A percentile compares a stretch with the other conserved stretches of the same genome.
phyloP scores from a whole-genome alignment of 192 early-diverging fungal species.

The Coemansia javaensis region DNA sequence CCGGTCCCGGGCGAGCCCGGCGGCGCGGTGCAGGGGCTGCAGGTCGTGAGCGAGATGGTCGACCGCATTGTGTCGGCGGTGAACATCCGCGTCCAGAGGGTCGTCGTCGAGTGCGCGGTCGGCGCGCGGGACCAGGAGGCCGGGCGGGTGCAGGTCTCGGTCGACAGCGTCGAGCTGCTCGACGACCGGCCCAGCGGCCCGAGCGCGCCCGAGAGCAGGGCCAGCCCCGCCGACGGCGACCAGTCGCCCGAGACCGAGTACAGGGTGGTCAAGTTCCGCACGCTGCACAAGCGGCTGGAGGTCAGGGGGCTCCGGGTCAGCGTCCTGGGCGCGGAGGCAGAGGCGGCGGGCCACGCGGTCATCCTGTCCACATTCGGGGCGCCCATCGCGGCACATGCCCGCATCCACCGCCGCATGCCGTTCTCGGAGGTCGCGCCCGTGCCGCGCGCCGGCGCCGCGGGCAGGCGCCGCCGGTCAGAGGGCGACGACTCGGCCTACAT shows the following conservation, averaged over 20 bases:
- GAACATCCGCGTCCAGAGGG: constrained; percentile 58
- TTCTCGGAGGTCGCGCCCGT: constrained; percentile 48
- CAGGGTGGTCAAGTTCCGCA: constrained; percentile 40
- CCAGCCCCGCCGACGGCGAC: constrained; percentile 12
- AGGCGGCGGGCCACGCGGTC: neutral
- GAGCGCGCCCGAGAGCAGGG: too few species aligned
- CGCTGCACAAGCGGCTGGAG: constrained; percentile 35
- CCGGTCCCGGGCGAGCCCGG: constrained; percentile 36
- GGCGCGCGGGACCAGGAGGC: constrained; percentile 19
- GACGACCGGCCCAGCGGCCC: constrained; percentile 28
- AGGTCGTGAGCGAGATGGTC: constrained; percentile 73
- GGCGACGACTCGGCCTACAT: constrained; percentile 38
- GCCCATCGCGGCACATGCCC: constrained; percentile 36
- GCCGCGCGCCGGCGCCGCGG: constrained; percentile 8
- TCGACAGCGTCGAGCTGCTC: constrained; percentile 43
- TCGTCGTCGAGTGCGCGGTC: constrained; percentile 27
- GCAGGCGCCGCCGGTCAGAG: neutral
- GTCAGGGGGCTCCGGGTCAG: constrained; percentile 29
- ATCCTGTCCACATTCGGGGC: constrained; percentile 31
- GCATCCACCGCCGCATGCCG: constrained; percentile 47
- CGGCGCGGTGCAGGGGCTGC: constrained; percentile 58
- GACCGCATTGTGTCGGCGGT: constrained; percentile 80
- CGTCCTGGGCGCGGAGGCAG: constrained; percentile 3
- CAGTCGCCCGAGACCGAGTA: constrained; percentile 44
- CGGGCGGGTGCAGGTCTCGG: constrained; percentile 22